Evolutionary conservation across 306 rosid genomes (phyloP), one percentile per base, ranked within the genome.

Genomic region (Cicer judaicum): DNA sequence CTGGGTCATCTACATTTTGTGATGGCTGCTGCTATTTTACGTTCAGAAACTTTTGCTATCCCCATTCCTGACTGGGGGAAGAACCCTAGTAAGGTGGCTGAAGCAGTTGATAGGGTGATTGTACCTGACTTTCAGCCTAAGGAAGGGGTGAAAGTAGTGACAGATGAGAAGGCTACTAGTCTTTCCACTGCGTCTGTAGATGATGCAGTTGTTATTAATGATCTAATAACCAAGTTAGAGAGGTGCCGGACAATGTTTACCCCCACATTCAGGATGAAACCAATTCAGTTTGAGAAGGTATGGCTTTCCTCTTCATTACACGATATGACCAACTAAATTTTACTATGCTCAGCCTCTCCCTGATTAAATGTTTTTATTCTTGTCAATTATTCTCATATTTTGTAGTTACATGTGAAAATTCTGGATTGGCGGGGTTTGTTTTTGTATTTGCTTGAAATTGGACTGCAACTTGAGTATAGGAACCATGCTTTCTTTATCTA

Each of bases 251-350:
- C 82, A 70, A 87, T 60, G 29, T 84, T 90, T 56, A 80, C 79
- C 1, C 86, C 87, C 5, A 88, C 84, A 50, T 92, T 84, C 84
- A 87, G 91, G 86, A 90, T 94, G 99, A 94, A 86, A 66, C 99
- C 99, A 29, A 66, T 94, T 81, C 97, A 87, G 63, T 94, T 94
- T 59, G 99, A 94, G 78, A 94, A 94, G 97, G 98, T 93, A 1
- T 43, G 36, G 73, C 29, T 44, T 24, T 77, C 67, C 29, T 46
- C 29, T 46, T 15, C 1, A 8, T 3, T 6, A 15, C 14, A 63
- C 53, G 19, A 29, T 41, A 48, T 63, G 10, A 6, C 70, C 55
- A 9, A 24, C 50, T 55, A 47, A 50, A 16, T 41, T 15, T 64
- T 16, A 43, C 53, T 57, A 3, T 49, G 77, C 21, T 70, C 49